Evolutionary conservation across 2,329 filamentous ascomycete species (phyloP), one percentile per base, ranked within the genome.

Genomic region (Aphanocladium album): DNA sequence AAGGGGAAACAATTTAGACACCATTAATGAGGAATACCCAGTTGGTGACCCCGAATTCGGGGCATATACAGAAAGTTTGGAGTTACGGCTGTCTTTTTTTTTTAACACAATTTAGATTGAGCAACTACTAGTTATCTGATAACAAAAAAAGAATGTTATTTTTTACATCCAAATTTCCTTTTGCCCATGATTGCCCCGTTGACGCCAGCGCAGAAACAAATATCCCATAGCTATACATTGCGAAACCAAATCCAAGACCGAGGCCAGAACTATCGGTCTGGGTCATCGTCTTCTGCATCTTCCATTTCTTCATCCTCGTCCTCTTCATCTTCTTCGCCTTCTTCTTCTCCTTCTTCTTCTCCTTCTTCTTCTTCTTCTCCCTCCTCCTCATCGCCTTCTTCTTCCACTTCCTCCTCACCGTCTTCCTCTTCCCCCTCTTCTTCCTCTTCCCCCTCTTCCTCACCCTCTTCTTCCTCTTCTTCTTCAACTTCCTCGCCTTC

Each of bases 351-450:
- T 12, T 60, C 62, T 27, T 64, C 63, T 8, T 52, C 62, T 5
- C 55, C 67, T 9, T 67, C 63, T 27, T 69, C 68, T 5, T 74
- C 68, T 17, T 65, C 68, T 25, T 61, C 62, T 14, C 67, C 65
- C 35, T 69, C 71, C 9, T 53, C 65, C 57, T 71, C 70, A 16
- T 60, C 62, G 5, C 64, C 64, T 21, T 64, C 67, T 2, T 64
- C 68, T 1, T 64, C 66, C 5, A 65, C 65, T 2, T 57, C 64
- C 5, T 67, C 66, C 6, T 67, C 67, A 4, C 62, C 58, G 7
- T 56, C 62, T 7, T 55, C 66, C 7, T 53, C 65, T 4, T 57
- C 63, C 1, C 57, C 65, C n/a, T 63, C 65, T 45, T 60, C 62
- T 2, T 63, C 66, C 1, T 64, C 65, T 11, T 64, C 65, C 1